Percentiles rank a stretch among this genome's conserved stretches.
phyloP scores from a whole-genome alignment of 1,284 basidiomycete species.

The Marasmius tenuissimus region DNA sequence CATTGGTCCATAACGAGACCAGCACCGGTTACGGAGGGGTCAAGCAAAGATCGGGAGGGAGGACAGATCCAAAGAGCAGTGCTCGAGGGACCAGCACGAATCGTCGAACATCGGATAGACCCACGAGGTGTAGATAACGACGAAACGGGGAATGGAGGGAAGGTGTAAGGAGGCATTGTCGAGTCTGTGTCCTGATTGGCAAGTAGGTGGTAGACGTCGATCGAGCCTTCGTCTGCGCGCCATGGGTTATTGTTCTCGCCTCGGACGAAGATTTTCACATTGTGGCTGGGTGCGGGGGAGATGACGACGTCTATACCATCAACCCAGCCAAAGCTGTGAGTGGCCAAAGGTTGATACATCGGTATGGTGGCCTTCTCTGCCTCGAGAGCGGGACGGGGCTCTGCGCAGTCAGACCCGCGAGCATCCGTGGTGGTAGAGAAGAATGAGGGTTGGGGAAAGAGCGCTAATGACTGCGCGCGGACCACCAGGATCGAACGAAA shows the following conservation, averaged over 20 bases:
- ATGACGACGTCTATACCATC: conserved; percentile 63
- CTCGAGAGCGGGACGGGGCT: conserved; percentile 1
- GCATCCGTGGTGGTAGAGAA: conserved; percentile 11
- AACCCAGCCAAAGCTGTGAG: conserved; percentile 62
- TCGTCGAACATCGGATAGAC: conserved; percentile 48
- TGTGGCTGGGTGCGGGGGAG: conserved; percentile 22
- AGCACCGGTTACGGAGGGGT: conserved; percentile 22
- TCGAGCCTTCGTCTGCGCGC: conserved; percentile 44
- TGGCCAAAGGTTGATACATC: conserved; percentile 37
- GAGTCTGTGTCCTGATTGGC: conserved; percentile 30
- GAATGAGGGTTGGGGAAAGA: conserved; percentile 48
- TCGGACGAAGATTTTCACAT: conserved; percentile 53
- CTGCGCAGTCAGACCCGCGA: background rate
- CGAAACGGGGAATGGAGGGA: conserved; percentile 39
- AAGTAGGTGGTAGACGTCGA: conserved; percentile 46
- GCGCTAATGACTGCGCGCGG: conserved; percentile 53
- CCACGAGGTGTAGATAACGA: conserved; percentile 43
- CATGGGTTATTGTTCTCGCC: conserved; percentile 60
- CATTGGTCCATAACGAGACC: conserved; percentile 18
- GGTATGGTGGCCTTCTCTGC: conserved; percentile 5
- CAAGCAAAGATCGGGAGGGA: conserved; percentile 40
- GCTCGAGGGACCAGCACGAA: conserved; percentile 50
- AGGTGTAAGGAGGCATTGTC: conserved; percentile 32
- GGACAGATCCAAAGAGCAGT: conserved; percentile 64
- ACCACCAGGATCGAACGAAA: conserved; percentile 51